Percentiles rank a stretch among this genome's conserved stretches.
Conservation (phyloP, 2,329 filamentous ascomycete species). For the Penicillium vulpinum region DNA sequence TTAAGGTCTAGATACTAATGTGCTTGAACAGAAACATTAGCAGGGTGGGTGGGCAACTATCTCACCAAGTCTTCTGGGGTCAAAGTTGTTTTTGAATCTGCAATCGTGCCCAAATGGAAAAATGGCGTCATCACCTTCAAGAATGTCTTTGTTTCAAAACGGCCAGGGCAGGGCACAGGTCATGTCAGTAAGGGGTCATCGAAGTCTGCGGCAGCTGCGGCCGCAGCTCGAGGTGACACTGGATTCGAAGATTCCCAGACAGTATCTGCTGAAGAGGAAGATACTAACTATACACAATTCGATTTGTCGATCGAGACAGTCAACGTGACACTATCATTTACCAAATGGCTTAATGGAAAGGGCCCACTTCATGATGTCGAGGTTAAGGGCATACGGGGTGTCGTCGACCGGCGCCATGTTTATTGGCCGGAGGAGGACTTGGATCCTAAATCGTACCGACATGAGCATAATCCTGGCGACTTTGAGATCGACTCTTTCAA, state of each 20-base stretch:
- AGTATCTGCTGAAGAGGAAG: slow-evolving; percentile 61
- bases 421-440: slow-evolving; percentile 66
- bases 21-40: slow-evolving; percentile 72
- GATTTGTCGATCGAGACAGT: slow-evolving; percentile 93
- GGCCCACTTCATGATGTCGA: slow-evolving; percentile 89
- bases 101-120: slow-evolving; percentile 94
- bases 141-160: slow-evolving; percentile 91
- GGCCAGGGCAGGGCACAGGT: slow-evolving; percentile 77
- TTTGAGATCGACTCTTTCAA: slow-evolving; percentile 98
- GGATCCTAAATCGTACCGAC: slow-evolving; percentile 83
- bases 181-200: slow-evolving; percentile 93
- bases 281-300: slow-evolving; percentile 97
- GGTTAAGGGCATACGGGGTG: slow-evolving; percentile 87
- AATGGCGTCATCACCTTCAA: slow-evolving; percentile 94
- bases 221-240: slow-evolving; percentile 56
- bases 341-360: slow-evolving; percentile 99
- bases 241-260: slow-evolving; percentile 42
- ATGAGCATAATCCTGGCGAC: slow-evolving; percentile 85
- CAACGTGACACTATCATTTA: slow-evolving; percentile 92
- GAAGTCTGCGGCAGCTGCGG: slow-evolving; percentile 76
- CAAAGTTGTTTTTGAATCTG: slow-evolving; percentile 94
- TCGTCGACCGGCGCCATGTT: slow-evolving; percentile 86
- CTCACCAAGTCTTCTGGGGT: slow-evolving; percentile 90
- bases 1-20: slow-evolving; percentile 9
- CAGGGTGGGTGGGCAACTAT: slow-evolving; percentile 92